Evolutionary conservation across 1,139 yeast species (phyloP).

Genomic region (Arxiozyma slooffiae): DNA sequence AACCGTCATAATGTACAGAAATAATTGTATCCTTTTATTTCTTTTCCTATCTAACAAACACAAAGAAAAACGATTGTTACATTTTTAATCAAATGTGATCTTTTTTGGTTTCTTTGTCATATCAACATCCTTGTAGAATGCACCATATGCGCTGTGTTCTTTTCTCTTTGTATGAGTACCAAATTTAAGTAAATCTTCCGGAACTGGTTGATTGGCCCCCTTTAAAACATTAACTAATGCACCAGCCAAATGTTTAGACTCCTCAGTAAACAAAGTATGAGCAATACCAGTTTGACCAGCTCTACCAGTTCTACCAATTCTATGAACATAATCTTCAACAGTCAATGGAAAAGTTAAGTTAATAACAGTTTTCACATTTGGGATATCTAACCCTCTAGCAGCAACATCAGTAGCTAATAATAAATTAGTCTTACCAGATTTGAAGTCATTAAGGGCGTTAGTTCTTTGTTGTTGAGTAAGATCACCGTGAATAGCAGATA

Average conservation of each 20-base stretch:
- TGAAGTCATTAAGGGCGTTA: constrained; percentile 74
- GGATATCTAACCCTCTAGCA: constrained; percentile 96
- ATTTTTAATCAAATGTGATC: constrained; percentile 53
- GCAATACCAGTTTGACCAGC: constrained; percentile 95
- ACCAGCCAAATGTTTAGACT: constrained; percentile 93
- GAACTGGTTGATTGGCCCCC: constrained; percentile 92
- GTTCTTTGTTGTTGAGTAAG: constrained; percentile 88
- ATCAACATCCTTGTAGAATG: constrained; percentile 88
- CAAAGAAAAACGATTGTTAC: not conserved
- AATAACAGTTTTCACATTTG: constrained; percentile 92
- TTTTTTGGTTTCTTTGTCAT: constrained; percentile 81
- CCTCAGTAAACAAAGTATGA: constrained; percentile 91
- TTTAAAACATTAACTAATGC: constrained; percentile 84
- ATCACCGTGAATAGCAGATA: constrained; percentile 95
- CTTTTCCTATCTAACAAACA: not conserved
- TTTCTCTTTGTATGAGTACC: constrained; percentile 98
- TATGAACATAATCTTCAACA: constrained; percentile 94
- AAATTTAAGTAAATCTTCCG: constrained; percentile 89
- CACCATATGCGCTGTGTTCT: constrained; percentile 93
- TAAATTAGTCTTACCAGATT: constrained; percentile 64
- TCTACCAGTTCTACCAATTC: constrained; percentile 98
- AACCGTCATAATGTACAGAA: not conserved
- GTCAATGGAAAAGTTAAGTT: constrained; percentile 96
- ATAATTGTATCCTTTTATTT: not conserved
- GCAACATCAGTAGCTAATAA: constrained; percentile 97